phyloP scores from a whole-genome alignment of 345 rosid species.

The Acer saccharum region DNA sequence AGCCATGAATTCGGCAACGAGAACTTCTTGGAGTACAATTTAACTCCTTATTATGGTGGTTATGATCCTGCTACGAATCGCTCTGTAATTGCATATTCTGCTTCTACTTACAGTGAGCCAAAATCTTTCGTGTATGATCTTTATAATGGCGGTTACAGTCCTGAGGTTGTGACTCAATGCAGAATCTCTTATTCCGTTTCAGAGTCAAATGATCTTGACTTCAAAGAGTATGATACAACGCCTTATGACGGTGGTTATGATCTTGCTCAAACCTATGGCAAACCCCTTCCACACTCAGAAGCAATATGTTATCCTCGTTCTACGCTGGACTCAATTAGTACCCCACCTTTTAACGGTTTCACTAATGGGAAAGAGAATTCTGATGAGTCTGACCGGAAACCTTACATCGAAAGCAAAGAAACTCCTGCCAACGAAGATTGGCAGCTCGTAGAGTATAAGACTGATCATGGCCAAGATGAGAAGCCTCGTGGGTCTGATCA shows the following conservation, averaged over 20 bases:
- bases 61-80: slow-evolving; percentile 18
- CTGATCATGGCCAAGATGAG: slow-evolving; percentile 18
- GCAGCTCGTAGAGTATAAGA: not conserved
- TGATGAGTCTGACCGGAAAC: slow-evolving; percentile 22
- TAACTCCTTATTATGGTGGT: slow-evolving; percentile 16
- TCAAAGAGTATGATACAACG: slow-evolving; percentile 73
- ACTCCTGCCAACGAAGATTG: slow-evolving; percentile 22
- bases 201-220: slow-evolving; percentile 50
- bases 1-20: slow-evolving; percentile 15
- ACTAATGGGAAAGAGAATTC: slow-evolving; percentile 30
- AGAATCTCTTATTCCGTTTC: slow-evolving; percentile 43
- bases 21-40: not conserved
- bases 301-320: slow-evolving; percentile 62
- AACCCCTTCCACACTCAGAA: slow-evolving; percentile 62
- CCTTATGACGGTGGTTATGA: slow-evolving; percentile 83
- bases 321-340: slow-evolving; percentile 1
- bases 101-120: slow-evolving; percentile 41
- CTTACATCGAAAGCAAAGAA: slow-evolving; percentile 28
- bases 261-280: slow-evolving; percentile 53
- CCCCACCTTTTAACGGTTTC: slow-evolving; percentile 25
- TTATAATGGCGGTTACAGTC: slow-evolving; percentile 25
- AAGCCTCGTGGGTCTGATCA: slow-evolving; percentile 14
- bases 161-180: slow-evolving; percentile 32
- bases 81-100: slow-evolving; percentile 45
- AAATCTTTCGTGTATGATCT: slow-evolving; percentile 33